phyloP scores from a whole-genome alignment of 2,329 filamentous ascomycete genomes.

The Aspergillus proliferans region DNA sequence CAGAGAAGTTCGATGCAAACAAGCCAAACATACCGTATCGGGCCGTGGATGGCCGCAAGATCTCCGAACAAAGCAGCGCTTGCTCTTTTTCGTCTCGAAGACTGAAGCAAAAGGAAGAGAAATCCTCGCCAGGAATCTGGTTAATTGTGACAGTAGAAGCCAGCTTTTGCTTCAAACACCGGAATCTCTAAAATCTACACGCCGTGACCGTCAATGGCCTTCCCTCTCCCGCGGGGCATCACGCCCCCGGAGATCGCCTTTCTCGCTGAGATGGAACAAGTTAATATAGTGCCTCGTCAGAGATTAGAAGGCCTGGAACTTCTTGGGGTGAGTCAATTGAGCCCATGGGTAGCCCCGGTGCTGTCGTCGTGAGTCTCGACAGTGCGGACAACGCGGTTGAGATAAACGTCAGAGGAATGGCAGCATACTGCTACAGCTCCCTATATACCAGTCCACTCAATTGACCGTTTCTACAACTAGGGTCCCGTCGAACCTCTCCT shows the following conservation, averaged over 20 bases:
- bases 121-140: neutral
- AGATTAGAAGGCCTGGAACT: slow-evolving; percentile 79
- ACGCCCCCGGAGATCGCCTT: slow-evolving; percentile 87
- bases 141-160: too few relatives aligned
- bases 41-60: neutral
- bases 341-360: neutral
- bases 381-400: too few relatives aligned
- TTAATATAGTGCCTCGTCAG: slow-evolving; percentile 88
- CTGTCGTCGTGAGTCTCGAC: neutral
- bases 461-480: slow-evolving; percentile 41
- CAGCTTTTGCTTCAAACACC: neutral
- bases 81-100: neutral
- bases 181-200: neutral
- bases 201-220: slow-evolving; percentile 45
- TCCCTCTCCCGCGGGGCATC: slow-evolving; percentile 59
- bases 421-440: neutral
- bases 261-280: slow-evolving; percentile 93
- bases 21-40: slow-evolving; percentile 21
- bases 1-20: slow-evolving; percentile 23
- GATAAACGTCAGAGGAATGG: too few relatives aligned
- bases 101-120: neutral
- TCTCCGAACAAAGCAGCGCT: neutral
- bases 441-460: neutral
- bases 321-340: slow-evolving; percentile 62
- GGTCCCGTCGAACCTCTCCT: slow-evolving; percentile 69